A percentile compares a stretch with the other conserved stretches of the same genome.
Evolutionary conservation across 2,329 filamentous ascomycete genomes (phyloP).

Genomic region (Nigrospora oryzae): DNA sequence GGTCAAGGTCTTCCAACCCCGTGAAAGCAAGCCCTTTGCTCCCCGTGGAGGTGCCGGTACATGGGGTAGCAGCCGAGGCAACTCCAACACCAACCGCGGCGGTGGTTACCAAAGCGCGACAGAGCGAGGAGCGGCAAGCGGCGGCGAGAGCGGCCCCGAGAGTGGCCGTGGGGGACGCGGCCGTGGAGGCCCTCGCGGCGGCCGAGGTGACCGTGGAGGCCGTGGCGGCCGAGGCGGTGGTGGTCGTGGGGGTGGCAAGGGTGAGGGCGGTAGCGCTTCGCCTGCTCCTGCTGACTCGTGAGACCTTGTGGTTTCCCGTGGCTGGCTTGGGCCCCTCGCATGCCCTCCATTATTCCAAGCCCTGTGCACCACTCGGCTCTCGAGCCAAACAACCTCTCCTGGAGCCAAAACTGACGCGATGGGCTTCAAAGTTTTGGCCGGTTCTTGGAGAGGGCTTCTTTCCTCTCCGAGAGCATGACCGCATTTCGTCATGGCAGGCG

Average conservation of each 20-base stretch:
- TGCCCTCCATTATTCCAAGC: not conserved
- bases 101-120: conserved; percentile 82
- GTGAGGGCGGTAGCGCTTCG: conserved; percentile 46
- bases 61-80: conserved; percentile 57
- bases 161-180: conserved; percentile 47
- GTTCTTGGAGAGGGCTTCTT: conserved; percentile 3
- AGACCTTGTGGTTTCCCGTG: not conserved
- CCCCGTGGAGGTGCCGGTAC: conserved; percentile 58
- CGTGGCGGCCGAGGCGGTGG: conserved; percentile 40
- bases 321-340: not conserved
- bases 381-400: conserved; percentile 6
- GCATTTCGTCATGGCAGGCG: too few species aligned
- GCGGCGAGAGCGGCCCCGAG: conserved; percentile 64
- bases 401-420: conserved; percentile 6
- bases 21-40: conserved; percentile 44
- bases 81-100: conserved; percentile 49
- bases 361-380: not conserved
- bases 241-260: conserved; percentile 27
- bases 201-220: conserved; percentile 47
- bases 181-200: conserved; percentile 46
- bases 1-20: conserved; percentile 75
- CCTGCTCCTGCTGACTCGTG: conserved; percentile 31
- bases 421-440: conserved; percentile 5
- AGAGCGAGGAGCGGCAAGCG: conserved; percentile 53
- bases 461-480: not conserved